A percentile compares a stretch with the other conserved stretches of the same genome.
Evolutionary conservation across 768 basidiomycete species (phyloP).

Genomic region (Leucocoprinus birnbaumii): DNA sequence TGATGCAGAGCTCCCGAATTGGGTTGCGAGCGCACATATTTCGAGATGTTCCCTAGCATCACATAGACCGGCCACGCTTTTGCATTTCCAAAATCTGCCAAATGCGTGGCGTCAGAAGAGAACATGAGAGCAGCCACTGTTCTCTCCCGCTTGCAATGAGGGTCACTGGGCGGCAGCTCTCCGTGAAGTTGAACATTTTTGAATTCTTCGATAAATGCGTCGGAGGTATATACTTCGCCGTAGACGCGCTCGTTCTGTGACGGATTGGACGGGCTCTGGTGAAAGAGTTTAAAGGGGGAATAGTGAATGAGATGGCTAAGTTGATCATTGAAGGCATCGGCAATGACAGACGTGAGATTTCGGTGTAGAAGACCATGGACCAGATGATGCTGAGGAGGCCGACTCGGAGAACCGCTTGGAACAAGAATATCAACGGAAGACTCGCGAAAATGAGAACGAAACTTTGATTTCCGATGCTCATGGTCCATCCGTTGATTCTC

Average conservation of each 20-base stretch:
- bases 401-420: too few relatives aligned
- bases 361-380: too few relatives aligned
- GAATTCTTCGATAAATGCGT: too few relatives aligned
- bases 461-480: not conserved
- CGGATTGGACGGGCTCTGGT: not conserved
- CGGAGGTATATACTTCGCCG: too few relatives aligned
- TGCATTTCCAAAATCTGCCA: constrained; percentile 28
- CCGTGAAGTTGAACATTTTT: too few relatives aligned
- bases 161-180: too few relatives aligned
- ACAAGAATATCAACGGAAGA: too few relatives aligned
- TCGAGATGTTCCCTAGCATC: constrained; percentile 37
- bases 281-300: constrained; percentile 25
- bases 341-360: constrained; percentile 21
- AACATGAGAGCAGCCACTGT: not conserved
- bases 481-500: not conserved
- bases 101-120: constrained; percentile 20
- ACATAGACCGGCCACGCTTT: constrained; percentile 38
- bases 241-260: not conserved
- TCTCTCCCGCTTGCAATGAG: not conserved
- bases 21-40: constrained; percentile 31
- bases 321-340: constrained; percentile 19
- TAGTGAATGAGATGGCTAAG: constrained; percentile 22
- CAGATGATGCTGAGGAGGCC: too few relatives aligned
- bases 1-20: constrained; percentile 31
- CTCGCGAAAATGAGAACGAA: too few relatives aligned